Percentiles rank a stretch among this genome's conserved stretches.
These are phyloP conservation scores for Conidiobolus incongruus DNA, from an alignment of 371 early-diverging fungal genomes.

Conservation along the genomic window DNA sequence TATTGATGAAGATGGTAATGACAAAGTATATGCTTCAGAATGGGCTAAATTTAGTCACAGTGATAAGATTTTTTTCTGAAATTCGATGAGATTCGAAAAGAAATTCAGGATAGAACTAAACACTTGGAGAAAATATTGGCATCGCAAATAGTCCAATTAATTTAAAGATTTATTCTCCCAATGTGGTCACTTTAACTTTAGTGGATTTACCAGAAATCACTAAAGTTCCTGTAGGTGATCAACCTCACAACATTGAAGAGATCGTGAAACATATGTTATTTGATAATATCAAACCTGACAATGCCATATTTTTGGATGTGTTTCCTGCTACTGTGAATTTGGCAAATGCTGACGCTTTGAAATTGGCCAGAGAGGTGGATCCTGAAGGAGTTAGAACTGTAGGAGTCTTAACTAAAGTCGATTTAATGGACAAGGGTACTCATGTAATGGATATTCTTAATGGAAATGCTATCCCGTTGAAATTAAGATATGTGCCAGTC, in stretches of 20 bases:
- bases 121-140: slow-evolving; percentile 13
- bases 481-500: slow-evolving; percentile 76
- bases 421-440: slow-evolving; percentile 98
- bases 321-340: slow-evolving; percentile 96
- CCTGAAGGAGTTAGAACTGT: slow-evolving; percentile 95
- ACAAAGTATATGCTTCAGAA: slow-evolving; percentile 43
- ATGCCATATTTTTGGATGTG: slow-evolving; percentile 94
- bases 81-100: slow-evolving; percentile 84
- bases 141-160: slow-evolving; percentile 91
- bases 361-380: slow-evolving; percentile 90
- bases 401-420: slow-evolving; percentile 98
- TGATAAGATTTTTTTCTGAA: slow-evolving; percentile 80
- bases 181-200: slow-evolving; percentile 90
- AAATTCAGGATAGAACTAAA: slow-evolving; percentile 84
- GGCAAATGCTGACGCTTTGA: slow-evolving; percentile 97
- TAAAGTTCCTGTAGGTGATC: slow-evolving; percentile 94
- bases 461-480: slow-evolving; percentile 83
- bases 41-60: slow-evolving; percentile 95
- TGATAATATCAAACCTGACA: slow-evolving; percentile 84
- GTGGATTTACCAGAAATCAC: slow-evolving; percentile 97
- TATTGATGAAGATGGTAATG: slow-evolving; percentile 9
- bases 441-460: slow-evolving; percentile 97
- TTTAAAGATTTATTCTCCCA: slow-evolving; percentile 80
- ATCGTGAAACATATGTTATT: slow-evolving; percentile 92
- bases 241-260: slow-evolving; percentile 96